Evolutionary conservation across 2,329 filamentous ascomycete genomes (phyloP), one percentile per base, ranked within the genome.

Genomic region (Graphilbum ipis-grandicollis): DNA sequence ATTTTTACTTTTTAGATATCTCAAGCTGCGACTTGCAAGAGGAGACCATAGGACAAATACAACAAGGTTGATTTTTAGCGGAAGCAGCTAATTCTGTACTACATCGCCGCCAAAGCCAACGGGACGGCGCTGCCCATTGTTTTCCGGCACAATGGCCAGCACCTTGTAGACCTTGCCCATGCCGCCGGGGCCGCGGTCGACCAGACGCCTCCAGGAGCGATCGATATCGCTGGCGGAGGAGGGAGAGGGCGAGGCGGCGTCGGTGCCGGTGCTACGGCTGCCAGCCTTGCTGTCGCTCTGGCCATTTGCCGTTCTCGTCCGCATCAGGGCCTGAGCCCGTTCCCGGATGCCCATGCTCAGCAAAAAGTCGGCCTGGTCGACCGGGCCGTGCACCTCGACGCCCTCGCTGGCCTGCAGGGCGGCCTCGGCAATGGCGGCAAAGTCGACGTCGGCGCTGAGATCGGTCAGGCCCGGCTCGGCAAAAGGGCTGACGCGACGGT

Each of bases 141-240:
- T 82, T 55, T 86, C 79, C 1, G 90, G 90, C 48, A 96, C 52
- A 48, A 98, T 83, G 12, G 86, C 82, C 66, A 98, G 67, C 19
- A 75, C 86, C 59, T 96, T 94, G 55, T 98, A 98, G 18, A 93
- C 62, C 59, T 78, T 86, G 0, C 90, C 90, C 90, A 98, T 98
- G 0, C 85, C 88, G 36, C 72, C 75, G 2, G 75, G 79, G 0
- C 81, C 78, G 31, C 74, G 66, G 54, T 93, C 86, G n/a, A 94
- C 72, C 36, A 98, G 60, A 42, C 90, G 66, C 58, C 72, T 78
- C 72, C 84, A 92, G 0, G 79, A 77, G 43, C 63, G 70, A 44
- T 84, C 74, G 23, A 94, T 63, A 36, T 73, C 71, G 45, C 62
- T 64, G 22, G 59, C 68, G 43, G 65, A 65, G 41, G 69, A 58